phyloP scores from a whole-genome alignment of 805 yeast genomes.

The Starmerella etchellsii region DNA sequence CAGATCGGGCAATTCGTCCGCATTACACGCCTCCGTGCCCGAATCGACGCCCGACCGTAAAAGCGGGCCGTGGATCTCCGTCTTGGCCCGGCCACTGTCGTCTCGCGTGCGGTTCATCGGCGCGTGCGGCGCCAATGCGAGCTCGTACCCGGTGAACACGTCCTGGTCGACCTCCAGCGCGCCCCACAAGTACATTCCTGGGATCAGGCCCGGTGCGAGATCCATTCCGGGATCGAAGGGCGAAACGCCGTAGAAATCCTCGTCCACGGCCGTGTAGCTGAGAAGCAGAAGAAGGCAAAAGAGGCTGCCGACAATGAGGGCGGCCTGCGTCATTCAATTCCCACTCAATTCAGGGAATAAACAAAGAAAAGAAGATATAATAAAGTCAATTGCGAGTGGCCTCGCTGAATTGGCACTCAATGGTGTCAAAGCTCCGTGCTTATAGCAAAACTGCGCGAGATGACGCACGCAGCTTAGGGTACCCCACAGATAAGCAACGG shows the following conservation, averaged over 20 bases:
- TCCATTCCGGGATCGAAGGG: conserved; percentile 5
- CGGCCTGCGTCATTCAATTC: background rate
- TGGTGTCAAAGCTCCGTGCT: too few relatives aligned
- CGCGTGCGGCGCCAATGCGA: conserved; percentile 8
- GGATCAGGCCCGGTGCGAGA: conserved; percentile 2
- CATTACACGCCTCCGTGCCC: background rate
- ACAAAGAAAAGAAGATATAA: too few relatives aligned
- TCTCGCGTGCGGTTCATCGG: conserved; percentile 4
- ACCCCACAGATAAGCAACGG: too few relatives aligned
- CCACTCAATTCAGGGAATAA: too few relatives aligned
- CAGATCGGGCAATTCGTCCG: background rate
- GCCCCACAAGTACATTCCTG: conserved; percentile 7
- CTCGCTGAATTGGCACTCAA: too few relatives aligned
- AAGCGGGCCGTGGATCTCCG: too few relatives aligned
- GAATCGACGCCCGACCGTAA: background rate
- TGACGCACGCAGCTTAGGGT: too few relatives aligned
- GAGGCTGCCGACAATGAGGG: background rate
- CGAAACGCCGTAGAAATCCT: conserved; percentile 1
- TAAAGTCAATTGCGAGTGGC: too few relatives aligned
- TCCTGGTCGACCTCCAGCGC: background rate
- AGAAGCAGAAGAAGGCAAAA: conserved; percentile 4
- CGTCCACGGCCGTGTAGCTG: conserved; percentile 5
- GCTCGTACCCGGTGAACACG: conserved; percentile 6
- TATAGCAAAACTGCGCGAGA: too few relatives aligned
- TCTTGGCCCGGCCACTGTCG: too few relatives aligned